Evolutionary conservation across 495 filamentous ascomycete species (phyloP).

Genomic region (Penicillium bialowiezense): DNA sequence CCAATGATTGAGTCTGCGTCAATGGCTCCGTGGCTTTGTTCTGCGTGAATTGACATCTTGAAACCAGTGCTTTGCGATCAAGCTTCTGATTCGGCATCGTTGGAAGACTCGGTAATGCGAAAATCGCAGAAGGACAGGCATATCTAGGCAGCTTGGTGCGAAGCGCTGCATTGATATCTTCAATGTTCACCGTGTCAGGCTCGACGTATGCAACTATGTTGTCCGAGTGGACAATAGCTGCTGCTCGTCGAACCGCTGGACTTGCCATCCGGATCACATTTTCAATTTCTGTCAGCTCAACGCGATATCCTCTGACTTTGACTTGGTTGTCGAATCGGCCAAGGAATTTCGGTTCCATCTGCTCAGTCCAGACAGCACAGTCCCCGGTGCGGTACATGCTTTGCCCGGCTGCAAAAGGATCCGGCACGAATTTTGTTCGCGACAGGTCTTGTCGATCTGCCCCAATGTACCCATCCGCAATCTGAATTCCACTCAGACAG

Average conservation of each 20-base stretch:
- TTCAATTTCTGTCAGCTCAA: constrained; percentile 35
- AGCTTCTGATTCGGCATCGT: no score
- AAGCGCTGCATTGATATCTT: not conserved
- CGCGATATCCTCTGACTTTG: constrained; percentile 32
- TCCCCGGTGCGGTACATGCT: constrained; percentile 23
- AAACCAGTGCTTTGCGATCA: no score
- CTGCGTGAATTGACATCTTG: not conserved
- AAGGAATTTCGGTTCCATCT: constrained; percentile 23
- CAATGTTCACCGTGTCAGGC: not conserved
- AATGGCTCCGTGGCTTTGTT: not conserved
- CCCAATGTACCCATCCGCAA: constrained; percentile 32
- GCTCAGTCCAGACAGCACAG: constrained; percentile 22
- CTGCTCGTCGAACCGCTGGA: not conserved
- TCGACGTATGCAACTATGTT: not conserved
- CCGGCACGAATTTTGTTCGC: not conserved
- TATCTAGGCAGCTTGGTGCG: not conserved
- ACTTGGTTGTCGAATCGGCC: constrained; percentile 36
- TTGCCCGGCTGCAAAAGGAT: no score
- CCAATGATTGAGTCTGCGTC: not conserved
- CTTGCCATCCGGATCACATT: not conserved
- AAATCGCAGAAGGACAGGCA: not conserved
- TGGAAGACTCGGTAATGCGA: not conserved
- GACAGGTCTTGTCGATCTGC: constrained; percentile 23
- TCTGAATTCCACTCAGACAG: constrained; percentile 33
- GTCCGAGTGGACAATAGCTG: not conserved